phyloP scores from a whole-genome alignment of 169 alveolate species.

The Babesia divergens region DNA sequence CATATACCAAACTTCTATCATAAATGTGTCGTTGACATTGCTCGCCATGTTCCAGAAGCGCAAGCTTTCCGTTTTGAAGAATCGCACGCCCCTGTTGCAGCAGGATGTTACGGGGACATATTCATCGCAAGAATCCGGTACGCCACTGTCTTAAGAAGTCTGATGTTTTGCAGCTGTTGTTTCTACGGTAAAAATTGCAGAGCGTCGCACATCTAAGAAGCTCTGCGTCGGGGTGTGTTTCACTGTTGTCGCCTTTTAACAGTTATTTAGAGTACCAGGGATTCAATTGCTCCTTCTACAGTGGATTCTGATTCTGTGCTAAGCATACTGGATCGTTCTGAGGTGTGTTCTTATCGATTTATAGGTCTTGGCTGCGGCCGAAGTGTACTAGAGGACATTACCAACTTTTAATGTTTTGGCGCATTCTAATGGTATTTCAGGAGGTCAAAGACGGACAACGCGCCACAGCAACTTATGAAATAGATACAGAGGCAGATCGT shows the following conservation, averaged over 20 bases:
- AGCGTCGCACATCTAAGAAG: not conserved
- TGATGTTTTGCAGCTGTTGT: not conserved
- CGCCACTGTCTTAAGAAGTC: not conserved
- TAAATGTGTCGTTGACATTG: not conserved
- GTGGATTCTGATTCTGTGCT: not conserved
- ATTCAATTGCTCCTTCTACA: not conserved
- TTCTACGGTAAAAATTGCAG: slow-evolving; percentile 2
- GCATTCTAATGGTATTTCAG: not conserved
- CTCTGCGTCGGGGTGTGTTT: slow-evolving; percentile 13
- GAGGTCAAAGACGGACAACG: slow-evolving; percentile 31
- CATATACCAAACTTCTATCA: not conserved
- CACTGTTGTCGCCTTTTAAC: not conserved
- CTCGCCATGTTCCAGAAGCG: slow-evolving; percentile 48
- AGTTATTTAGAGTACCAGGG: slow-evolving; percentile 12
- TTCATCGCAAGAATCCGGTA: not conserved
- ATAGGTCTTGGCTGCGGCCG: no score
- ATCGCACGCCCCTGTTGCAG: slow-evolving; percentile 35
- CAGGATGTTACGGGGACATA: not conserved
- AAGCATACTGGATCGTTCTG: slow-evolving; percentile 8
- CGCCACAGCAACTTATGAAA: slow-evolving; percentile 70
- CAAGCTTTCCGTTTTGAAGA: slow-evolving; percentile 23
- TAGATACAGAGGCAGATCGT: slow-evolving; percentile 70
- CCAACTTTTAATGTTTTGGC: not conserved
- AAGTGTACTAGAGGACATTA: not conserved
- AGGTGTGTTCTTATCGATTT: slow-evolving; percentile 5